Evolutionary conservation across 352 stramenopile species (phyloP).

Genomic region (Thalassiosira exigua): DNA sequence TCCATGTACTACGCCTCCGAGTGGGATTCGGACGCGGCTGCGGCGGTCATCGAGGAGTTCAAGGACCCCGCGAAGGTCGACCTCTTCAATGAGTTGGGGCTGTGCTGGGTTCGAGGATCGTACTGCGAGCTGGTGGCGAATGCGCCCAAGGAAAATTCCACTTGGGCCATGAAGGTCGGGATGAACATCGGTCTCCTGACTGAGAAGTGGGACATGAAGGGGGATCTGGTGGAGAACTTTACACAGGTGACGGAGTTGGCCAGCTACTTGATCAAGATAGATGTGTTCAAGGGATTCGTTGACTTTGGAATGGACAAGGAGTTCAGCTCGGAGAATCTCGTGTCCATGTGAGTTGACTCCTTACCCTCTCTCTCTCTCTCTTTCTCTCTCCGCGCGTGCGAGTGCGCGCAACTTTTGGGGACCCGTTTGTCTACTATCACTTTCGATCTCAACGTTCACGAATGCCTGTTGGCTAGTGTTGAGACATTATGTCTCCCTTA

Average conservation of each 20-base stretch:
- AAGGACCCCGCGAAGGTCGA: slow-evolving; percentile 42
- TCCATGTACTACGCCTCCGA: slow-evolving; percentile 58
- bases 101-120: slow-evolving; percentile 28
- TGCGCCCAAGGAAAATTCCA: slow-evolving; percentile 20
- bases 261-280: slow-evolving; percentile 46
- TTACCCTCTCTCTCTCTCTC: no score
- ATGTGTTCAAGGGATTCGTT: slow-evolving; percentile 46
- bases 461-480: no score
- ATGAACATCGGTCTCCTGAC: slow-evolving; percentile 37
- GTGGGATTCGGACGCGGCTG: slow-evolving; percentile 49
- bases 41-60: slow-evolving; percentile 49
- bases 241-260: slow-evolving; percentile 53
- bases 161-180: slow-evolving; percentile 17
- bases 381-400: no score
- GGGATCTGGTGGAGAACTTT: slow-evolving; percentile 46
- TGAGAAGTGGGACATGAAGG: slow-evolving; percentile 51
- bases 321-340: slow-evolving; percentile 45
- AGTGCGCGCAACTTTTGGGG: no score
- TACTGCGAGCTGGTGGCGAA: slow-evolving; percentile 35
- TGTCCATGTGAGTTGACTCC: slow-evolving; percentile 28
- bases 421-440: no score
- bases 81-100: slow-evolving; percentile 36
- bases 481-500: no score
- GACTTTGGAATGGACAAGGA: slow-evolving; percentile 52
- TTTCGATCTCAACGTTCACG: no score